Base-by-base conservation (phyloP, 2,329 filamentous ascomycete species). In the Xylaria polymorpha region DNA sequence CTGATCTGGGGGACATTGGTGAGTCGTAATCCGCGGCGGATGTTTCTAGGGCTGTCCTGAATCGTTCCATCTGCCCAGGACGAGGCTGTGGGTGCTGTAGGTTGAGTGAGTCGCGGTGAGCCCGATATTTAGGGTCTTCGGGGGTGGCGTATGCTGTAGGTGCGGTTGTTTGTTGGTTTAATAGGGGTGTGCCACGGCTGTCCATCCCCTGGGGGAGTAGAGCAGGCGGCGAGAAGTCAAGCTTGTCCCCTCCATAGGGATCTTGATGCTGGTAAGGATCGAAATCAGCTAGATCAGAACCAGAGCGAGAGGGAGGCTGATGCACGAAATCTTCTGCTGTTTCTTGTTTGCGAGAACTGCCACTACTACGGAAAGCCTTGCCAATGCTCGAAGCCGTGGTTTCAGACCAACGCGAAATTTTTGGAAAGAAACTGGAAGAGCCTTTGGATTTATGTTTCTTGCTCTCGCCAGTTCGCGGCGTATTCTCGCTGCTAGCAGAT, bases 391-490 rank as follows among this genome's bases (percentile, higher is more conserved):
- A 97, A 4, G 94, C 88, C 0, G 96, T 99, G 1, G 95, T 98
- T 82, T 97, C 96, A 0, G 95, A 98, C 96, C 96, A 99, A 51
- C 96, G 89, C 6, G 96, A 98, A 71, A 97, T 94, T 83, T 97
- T 98, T 29, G 94, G 94, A 70, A 97, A 92, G 85, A 89, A 90
- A 61, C 87, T 85, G 0, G 92, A 93, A 0, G 94, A 96, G 67
- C 90, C 90, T 77, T 88, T 92, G 0, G 93, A 95, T 79, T 97
- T 97, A 83, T 97, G 92, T 83, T 97, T 98, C 80, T 92, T 93
- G 71, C 88, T 87, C 81, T 92, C 94, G 6, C 93, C 91, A 1
- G 88, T 90, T 72, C 85, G 86, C 12, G 94, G 93, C 0, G 93
- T 97, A 70, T 94, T 93, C 71, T 97, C 94, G 65, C 89, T 90